Base-by-base conservation (phyloP, 495 filamentous ascomycete species). In the Hypoxylon fuscum region DNA sequence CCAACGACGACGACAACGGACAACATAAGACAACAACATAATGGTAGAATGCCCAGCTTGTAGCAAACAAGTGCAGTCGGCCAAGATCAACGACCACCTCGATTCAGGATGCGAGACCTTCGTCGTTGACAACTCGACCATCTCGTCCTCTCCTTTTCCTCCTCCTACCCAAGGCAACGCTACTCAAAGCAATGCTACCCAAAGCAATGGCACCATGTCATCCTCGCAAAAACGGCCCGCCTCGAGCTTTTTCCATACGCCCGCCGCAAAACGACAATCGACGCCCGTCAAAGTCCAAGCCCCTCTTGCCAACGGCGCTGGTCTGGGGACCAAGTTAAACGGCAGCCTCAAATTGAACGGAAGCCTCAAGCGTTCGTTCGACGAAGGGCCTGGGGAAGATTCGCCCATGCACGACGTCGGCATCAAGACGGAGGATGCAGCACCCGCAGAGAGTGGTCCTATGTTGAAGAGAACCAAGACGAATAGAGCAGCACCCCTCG, bases 51-150 rank as follows among this genome's bases (percentile, higher is more conserved):
- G 95, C 70, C 95, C 95, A 5, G 90, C 93, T 53, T 98, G 95
- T 76, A 79, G 83, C 45, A 90, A 91, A 59, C 77, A 81, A 35
- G 93, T 98, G 60, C 84, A 87, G 47, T 78, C 89, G 49, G 64
- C 77, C 50, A 84, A 90, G 55, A 98, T 98, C 77, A 98, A 98
- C 73, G 80, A 83, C 45, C 95, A 98, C 71, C 86, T 98, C 64
- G 95, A 98, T 73, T 92, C 90, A 12, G 83, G 84, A 65, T 98
- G 95, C 75, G 74, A 86, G 65, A 77, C 72, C 14, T 86, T 86
- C 65, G 68, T 90, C 41, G 70, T 82, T 72, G 83, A 75, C 62
- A 74, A 53, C 66, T 58, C 62, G 27, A 41, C 66, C 8, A 52
- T 43, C 1, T 63, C 70, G 12, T 68, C 76, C 11, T 67, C 68